Percentiles rank a stretch among this genome's conserved stretches.
These are phyloP conservation scores for Cyclostephanos invisitatus DNA, from an alignment of 108 stramenopile species.

Conservation along the genomic window DNA sequence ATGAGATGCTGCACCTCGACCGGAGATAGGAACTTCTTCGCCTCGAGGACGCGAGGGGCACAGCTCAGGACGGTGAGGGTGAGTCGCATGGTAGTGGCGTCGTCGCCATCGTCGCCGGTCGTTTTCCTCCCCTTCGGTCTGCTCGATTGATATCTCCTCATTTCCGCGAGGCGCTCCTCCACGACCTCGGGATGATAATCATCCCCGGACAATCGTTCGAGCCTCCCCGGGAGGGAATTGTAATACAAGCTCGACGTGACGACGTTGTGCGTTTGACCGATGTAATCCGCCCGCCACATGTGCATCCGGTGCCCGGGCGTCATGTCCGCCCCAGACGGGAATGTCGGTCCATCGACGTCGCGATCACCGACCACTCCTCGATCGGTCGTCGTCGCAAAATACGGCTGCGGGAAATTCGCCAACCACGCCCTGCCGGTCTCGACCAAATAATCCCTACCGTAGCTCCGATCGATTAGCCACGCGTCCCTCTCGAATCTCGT, in stretches of 20 bases:
- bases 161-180: constrained; percentile 9
- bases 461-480: constrained; percentile 61
- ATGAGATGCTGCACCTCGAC: constrained; percentile 71
- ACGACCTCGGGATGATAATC: constrained; percentile 36
- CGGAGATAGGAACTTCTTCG: constrained; percentile 70
- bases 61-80: constrained; percentile 61
- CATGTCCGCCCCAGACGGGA: neutral
- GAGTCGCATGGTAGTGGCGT: constrained; percentile 24
- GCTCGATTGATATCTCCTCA: constrained; percentile 25
- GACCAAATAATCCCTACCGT: constrained; percentile 69
- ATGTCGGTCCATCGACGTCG: neutral
- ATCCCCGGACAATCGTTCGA: constrained; percentile 22
- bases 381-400: neutral
- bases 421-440: constrained; percentile 67
- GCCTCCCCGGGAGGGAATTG: constrained; percentile 19
- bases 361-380: neutral
- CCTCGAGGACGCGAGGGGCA: constrained; percentile 69
- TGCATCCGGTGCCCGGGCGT: constrained; percentile 41
- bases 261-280: constrained; percentile 65
- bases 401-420: constrained; percentile 73
- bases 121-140: constrained; percentile 8
- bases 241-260: constrained; percentile 38
- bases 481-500: constrained; percentile 54
- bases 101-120: neutral
- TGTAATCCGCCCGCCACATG: constrained; percentile 67